Base-by-base conservation (phyloP, 192 early-diverging fungal species). In the Entrophospora sp. region DNA sequence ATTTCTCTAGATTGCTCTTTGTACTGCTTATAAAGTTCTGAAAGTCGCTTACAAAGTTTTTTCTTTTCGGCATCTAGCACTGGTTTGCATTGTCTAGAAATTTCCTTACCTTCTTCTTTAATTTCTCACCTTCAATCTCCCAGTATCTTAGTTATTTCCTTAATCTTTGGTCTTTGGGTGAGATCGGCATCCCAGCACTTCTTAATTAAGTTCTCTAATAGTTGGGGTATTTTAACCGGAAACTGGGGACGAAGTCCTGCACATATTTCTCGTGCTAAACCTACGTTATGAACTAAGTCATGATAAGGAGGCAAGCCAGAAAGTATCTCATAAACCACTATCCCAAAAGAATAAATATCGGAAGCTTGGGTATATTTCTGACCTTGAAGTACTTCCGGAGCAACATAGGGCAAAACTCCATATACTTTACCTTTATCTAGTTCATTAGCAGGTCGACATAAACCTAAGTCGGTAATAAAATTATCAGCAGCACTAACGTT, bases 351-450 rank as follows among this genome's bases (percentile, higher is more conserved):
- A 35, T 59, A 59, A 22, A 59, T 35, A 38, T 59, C 57, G 14
- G 57, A 32, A 2, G n/a, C 25, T 22, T 42, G 22, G 24, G 35
- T 59, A 59, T 12, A 38, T 27, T 59, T 59, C 13, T 22, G 35
- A 24, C 20, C 37, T 25, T 18, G 8, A 28, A 59, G 38, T 9
- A 59, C 32, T 27, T 59, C 57, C 4, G 57, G 57, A 27, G 57
- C 57, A 16, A 59, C 20, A 37, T 59, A 59, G 25, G 57, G 57
- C 22, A 59, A 59, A 36, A 59, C 57, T 13, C 57, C 57, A 59
- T 59, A 59, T 40, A 59, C n/a, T 5, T 51, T 51, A 8, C n/a
- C n/a, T 27, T 51, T 22, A 6, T 51, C 48, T 8, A 1, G 14
- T 51, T 51, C 8, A 51, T 51, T 18, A 51, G 24, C 48, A 22